Base-by-base conservation (phyloP, 2,329 filamentous ascomycete genomes). In the Botrytis byssoidea region DNA sequence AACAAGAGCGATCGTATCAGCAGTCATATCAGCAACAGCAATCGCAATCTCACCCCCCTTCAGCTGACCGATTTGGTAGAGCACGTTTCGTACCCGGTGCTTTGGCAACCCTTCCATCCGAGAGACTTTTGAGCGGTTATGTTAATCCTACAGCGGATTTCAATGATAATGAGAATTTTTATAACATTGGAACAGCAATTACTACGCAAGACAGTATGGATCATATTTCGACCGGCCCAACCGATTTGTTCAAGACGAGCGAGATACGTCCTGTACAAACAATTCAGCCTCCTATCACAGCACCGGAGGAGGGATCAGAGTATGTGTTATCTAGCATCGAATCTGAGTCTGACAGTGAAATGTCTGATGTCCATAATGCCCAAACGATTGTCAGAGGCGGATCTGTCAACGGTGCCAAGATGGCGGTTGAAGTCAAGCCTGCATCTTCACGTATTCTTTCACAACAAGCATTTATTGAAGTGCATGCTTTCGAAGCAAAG, bases 91-190 rank as follows among this genome's bases (percentile, higher is more conserved):
- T 83, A 3, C 83, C 84, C 0, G 83, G 84, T 16, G 81, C 80
- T 70, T 78, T 86, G 10, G 81, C 84, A 9, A 82, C 83, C 12
- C 78, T 86, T 44, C 85, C 83, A 1, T 86, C 84, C 3, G 85
- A 86, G 76, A 79, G 84, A 74, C 78, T 85, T 37, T 79, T 85
- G 9, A 79, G 82, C 72, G 79, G 79, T 16, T 83, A 83, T 60
- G 70, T 78, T 42, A 73, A 75, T 55, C 68, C 76, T 16, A 77
- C 76, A 48, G 75, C 71, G n/a, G 55, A 55, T 9, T 63, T 73
- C 5, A 65, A 48, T 61, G 68, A 74, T 14, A 63, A 74, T 44
- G 74, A 72, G 25, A 40, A 44, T 60, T 65, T 48, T 1, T 5
- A 60, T 29, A 59, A 59, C n/a, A 72, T 75, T 61, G 72, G 72